These are phyloP conservation scores for Trichoderma pleuroti DNA, from an alignment of 2,329 filamentous ascomycete genomes.

Conservation along the genomic window DNA sequence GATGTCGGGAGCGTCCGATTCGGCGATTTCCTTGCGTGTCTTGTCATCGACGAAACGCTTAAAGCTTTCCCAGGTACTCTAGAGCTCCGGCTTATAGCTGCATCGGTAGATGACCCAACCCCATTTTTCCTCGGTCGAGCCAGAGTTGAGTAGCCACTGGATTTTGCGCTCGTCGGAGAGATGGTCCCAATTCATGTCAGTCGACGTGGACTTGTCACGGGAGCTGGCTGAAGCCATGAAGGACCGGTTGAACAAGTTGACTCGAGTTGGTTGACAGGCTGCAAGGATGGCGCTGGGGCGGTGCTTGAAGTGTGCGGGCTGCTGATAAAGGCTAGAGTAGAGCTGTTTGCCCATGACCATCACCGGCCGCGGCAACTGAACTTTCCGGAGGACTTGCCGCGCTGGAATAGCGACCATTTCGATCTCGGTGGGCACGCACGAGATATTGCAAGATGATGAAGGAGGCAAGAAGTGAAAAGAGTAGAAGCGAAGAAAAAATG, in stretches of 20 bases:
- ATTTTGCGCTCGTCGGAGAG: not conserved
- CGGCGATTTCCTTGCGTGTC: not conserved
- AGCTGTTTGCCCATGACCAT: not conserved
- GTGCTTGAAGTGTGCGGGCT: not conserved
- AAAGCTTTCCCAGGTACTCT: not conserved
- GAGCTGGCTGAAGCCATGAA: not conserved
- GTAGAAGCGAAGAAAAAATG: not conserved
- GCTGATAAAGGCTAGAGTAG: not conserved
- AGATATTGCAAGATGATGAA: not conserved
- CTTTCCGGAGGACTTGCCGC: not conserved
- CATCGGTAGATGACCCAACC: not conserved
- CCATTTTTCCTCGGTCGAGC: not conserved
- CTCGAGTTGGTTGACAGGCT: not conserved
- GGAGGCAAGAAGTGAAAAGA: not conserved
- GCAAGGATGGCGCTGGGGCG: too few relatives aligned
- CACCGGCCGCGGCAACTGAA: not conserved
- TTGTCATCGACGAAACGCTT: accelerated
- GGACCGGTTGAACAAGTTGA: not conserved
- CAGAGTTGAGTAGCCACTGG: not conserved
- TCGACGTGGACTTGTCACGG: not conserved
- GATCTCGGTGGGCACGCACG: accelerated
- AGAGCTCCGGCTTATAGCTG: not conserved
- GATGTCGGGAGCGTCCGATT: not conserved
- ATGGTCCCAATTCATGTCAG: not conserved
- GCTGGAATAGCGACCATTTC: not conserved